Percentiles rank a stretch among this genome's conserved stretches.
Conservation (phyloP, 2,329 filamentous ascomycete species). For the Colletotrichum tabaci region DNA sequence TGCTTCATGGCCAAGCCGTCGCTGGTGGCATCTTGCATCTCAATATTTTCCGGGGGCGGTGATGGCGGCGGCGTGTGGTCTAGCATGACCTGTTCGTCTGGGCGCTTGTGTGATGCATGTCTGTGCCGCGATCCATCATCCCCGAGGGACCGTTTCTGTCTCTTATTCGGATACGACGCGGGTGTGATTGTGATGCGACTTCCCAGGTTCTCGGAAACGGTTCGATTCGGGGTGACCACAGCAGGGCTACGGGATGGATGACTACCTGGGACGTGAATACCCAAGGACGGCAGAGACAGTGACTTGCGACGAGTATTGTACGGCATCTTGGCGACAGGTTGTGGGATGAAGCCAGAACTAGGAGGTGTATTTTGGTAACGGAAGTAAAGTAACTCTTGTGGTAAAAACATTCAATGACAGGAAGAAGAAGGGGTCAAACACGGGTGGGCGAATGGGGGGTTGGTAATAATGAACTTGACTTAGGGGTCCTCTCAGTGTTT, state of each 20-base stretch:
- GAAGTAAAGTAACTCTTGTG: neutral
- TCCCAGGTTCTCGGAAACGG: slow-evolving; percentile 44
- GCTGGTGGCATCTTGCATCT: slow-evolving; percentile 3
- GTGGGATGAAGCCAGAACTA: neutral
- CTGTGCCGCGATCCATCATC: slow-evolving; percentile 49
- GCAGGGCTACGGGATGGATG: slow-evolving; percentile 72
- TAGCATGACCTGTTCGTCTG: slow-evolving; percentile 60
- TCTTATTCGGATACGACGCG: slow-evolving; percentile 69
- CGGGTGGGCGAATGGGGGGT: neutral
- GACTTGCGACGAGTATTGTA: slow-evolving; percentile 99
- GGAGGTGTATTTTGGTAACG: neutral
- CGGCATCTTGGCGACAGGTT: slow-evolving; percentile 71
- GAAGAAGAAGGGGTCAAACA: neutral
- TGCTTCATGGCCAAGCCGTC: neutral
- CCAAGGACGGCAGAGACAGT: slow-evolving; percentile 90
- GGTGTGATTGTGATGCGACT: slow-evolving; percentile 36
- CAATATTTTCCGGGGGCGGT: slow-evolving; percentile 43
- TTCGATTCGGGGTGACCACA: slow-evolving; percentile 54
- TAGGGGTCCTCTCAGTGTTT: slow-evolving; percentile 8
- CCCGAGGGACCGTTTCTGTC: slow-evolving; percentile 84
- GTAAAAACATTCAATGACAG: neutral
- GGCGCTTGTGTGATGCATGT: slow-evolving; percentile 2
- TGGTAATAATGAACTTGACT: neutral
- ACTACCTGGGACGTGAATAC: slow-evolving; percentile 86
- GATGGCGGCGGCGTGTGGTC: slow-evolving; percentile 79